Percentiles rank a stretch among this genome's conserved stretches.
These are phyloP conservation scores for Solanum peruvianum DNA, from an alignment of 257 asterid genomes.

Conservation along the genomic window DNA sequence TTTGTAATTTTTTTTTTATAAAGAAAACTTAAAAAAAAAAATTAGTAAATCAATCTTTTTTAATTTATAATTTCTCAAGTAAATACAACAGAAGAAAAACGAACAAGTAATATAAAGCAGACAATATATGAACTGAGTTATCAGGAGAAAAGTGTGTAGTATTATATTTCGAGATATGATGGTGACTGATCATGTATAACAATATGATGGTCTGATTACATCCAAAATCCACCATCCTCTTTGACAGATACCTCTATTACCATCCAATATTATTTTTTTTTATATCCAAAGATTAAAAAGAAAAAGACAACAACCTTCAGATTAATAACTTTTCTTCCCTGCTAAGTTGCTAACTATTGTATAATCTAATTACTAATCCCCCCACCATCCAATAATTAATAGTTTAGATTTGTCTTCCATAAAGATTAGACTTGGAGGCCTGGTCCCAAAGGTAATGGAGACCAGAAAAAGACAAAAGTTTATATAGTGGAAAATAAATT, in stretches of 20 bases:
- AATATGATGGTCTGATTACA: neutral
- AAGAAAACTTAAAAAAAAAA: neutral
- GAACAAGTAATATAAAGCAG: rapidly evolving
- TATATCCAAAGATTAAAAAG: neutral
- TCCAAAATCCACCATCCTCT: neutral
- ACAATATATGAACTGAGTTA: neutral
- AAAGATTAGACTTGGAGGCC: neutral
- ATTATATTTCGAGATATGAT: neutral
- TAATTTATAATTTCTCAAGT: neutral
- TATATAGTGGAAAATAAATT: neutral
- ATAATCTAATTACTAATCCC: neutral
- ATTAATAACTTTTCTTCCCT: neutral
- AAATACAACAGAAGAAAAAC: rapidly evolving
- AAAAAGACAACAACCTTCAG: neutral
- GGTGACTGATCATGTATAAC: neutral
- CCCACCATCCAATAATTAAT: neutral
- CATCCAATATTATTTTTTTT: neutral
- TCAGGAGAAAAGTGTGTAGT: neutral
- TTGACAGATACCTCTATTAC: neutral
- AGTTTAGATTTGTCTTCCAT: neutral
- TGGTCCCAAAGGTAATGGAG: neutral
- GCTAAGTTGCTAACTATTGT: neutral
- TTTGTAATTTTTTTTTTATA: neutral
- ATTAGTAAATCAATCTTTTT: neutral
- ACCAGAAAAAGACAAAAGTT: neutral